Percentiles rank a stretch among this genome's conserved stretches.
Conservation (phyloP, 371 early-diverging fungal species). For the Mortierella sp. region DNA sequence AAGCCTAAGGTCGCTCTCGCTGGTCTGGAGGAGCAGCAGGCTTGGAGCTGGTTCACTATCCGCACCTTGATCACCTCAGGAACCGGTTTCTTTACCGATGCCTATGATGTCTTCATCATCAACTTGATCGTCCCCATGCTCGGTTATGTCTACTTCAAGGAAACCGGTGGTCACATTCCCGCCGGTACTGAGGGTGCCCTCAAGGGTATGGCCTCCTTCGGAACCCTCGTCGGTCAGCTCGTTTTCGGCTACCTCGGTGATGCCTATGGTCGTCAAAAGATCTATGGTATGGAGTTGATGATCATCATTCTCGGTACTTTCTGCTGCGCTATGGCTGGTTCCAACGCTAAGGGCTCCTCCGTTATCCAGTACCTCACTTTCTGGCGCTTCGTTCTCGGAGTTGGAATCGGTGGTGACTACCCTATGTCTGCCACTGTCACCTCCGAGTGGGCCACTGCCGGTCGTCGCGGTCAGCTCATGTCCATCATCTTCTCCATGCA, state of each 20-base stretch:
- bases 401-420: slow-evolving; percentile 78
- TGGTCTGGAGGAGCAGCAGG: slow-evolving; percentile 41
- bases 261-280: slow-evolving; percentile 80
- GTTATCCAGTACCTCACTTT: slow-evolving; percentile 71
- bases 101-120: slow-evolving; percentile 76
- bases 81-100: slow-evolving; percentile 49
- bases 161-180: slow-evolving; percentile 60
- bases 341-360: slow-evolving; percentile 63
- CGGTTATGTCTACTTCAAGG: slow-evolving; percentile 79
- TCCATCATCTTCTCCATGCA: slow-evolving; percentile 82
- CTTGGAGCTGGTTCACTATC: slow-evolving; percentile 54
- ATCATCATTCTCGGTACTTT: slow-evolving; percentile 68
- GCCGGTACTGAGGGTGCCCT: slow-evolving; percentile 76
- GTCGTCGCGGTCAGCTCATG: slow-evolving; percentile 76
- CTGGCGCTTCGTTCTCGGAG: slow-evolving; percentile 76
- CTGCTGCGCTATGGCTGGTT: slow-evolving; percentile 71
- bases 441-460: slow-evolving; percentile 75
- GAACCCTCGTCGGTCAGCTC: slow-evolving; percentile 87
- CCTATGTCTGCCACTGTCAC: slow-evolving; percentile 78
- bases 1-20: slow-evolving; percentile 33
- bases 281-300: slow-evolving; percentile 76
- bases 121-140: slow-evolving; percentile 85
- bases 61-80: slow-evolving; percentile 49
- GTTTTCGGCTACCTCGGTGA: slow-evolving; percentile 89
- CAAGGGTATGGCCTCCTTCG: slow-evolving; percentile 88